phyloP scores from a whole-genome alignment of 1,139 yeast species.

The Zygosaccharomyces sapae region DNA sequence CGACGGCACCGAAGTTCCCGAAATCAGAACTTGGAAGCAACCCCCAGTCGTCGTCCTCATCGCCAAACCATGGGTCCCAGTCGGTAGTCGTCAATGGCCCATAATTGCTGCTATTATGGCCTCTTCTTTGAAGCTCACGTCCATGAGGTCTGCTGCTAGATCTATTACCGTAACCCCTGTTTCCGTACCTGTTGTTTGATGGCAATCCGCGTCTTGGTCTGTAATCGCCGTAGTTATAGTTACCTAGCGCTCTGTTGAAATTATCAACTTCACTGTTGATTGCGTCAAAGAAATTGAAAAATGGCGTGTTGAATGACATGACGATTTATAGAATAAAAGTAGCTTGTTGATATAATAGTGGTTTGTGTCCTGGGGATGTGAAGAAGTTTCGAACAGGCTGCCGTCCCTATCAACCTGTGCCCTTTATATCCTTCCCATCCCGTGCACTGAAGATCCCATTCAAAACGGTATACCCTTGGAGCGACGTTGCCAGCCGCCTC shows the following conservation, averaged over 20 bases:
- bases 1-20: conserved; percentile 17
- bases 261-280: conserved; percentile 41
- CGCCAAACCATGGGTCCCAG: conserved; percentile 28
- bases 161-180: neutral
- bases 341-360: too few relatives aligned
- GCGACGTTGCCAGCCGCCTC: neutral
- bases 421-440: neutral
- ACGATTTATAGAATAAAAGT: too few relatives aligned
- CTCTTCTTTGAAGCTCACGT: neutral
- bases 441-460: neutral
- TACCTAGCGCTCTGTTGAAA: conserved; percentile 36
- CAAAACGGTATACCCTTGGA: neutral
- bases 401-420: neutral
- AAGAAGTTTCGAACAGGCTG: too few relatives aligned
- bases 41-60: conserved; percentile 22
- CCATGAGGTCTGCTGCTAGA: neutral
- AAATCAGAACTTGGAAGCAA: conserved; percentile 18
- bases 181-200: conserved; percentile 7
- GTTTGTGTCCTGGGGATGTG: too few relatives aligned
- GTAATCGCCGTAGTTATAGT: conserved; percentile 20
- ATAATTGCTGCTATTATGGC: neutral
- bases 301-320: conserved; percentile 41
- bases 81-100: conserved; percentile 3
- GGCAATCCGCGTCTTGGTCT: conserved; percentile 13
- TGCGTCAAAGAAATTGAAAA: conserved; percentile 41